Percentiles rank a stretch among this genome's conserved stretches.
phyloP scores from a whole-genome alignment of 176 grass and related monocot species.

The Areca catechu region DNA sequence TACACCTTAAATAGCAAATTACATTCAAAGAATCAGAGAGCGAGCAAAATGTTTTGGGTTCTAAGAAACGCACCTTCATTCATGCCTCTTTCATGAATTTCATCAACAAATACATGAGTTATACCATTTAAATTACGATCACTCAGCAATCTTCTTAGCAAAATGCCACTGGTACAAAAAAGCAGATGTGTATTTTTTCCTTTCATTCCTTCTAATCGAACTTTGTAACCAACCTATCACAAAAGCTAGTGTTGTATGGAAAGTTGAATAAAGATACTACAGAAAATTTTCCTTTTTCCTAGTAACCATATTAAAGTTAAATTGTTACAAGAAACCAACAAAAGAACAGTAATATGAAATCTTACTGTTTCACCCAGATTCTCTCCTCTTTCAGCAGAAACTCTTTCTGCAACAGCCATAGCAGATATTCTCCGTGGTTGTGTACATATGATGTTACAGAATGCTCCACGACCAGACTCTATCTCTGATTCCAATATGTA shows the following conservation, averaged over 20 bases:
- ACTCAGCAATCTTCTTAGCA: conserved; percentile 80
- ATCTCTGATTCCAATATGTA: conserved; percentile 92
- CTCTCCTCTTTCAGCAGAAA: conserved; percentile 92
- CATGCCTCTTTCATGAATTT: conserved; percentile 99
- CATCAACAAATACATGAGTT: conserved; percentile 99
- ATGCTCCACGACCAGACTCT: conserved; percentile 92
- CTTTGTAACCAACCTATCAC: conserved; percentile 98
- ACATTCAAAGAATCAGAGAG: neutral
- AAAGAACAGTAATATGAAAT: conserved; percentile 7
- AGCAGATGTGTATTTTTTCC: conserved; percentile 97
- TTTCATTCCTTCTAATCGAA: conserved; percentile 90
- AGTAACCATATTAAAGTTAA: conserved; percentile 8
- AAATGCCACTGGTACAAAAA: conserved; percentile 98
- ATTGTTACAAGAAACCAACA: conserved; percentile 12
- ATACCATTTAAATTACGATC: conserved; percentile 85
- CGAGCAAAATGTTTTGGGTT: conserved; percentile 2
- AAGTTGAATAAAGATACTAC: conserved; percentile 44
- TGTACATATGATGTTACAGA: conserved; percentile 97
- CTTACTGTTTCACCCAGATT: conserved; percentile 90
- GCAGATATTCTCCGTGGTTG: conserved; percentile 95
- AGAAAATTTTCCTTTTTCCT: conserved; percentile 14
- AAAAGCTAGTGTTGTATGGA: conserved; percentile 55
- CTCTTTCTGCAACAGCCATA: conserved; percentile 94
- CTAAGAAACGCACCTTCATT: conserved; percentile 66
- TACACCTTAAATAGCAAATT: conserved; percentile 15